These are phyloP conservation scores for Botryotinia globosa DNA, from an alignment of 2,329 filamentous ascomycete species.

Conservation along the genomic window DNA sequence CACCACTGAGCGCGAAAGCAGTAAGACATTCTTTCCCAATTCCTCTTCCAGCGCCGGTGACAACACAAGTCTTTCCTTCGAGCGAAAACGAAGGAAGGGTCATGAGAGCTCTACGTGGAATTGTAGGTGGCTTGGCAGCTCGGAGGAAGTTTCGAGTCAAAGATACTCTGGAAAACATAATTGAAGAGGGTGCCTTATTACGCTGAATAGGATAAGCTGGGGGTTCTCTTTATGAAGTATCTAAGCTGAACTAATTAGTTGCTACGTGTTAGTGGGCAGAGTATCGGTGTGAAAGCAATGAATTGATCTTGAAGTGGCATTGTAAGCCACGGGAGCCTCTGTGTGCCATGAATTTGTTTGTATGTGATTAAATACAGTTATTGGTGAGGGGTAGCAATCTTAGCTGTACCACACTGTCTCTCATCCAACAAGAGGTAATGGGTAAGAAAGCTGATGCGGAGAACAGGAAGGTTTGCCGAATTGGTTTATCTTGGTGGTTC, in stretches of 20 bases:
- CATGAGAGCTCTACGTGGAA: slow-evolving; percentile 25
- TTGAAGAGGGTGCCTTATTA: neutral
- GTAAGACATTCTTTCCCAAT: slow-evolving; percentile 50
- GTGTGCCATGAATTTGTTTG: neutral
- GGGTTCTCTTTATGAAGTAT: neutral
- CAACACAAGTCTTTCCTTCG: slow-evolving; percentile 44
- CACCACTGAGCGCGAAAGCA: slow-evolving; percentile 37
- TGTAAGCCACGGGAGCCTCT: neutral
- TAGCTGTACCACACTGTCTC: neutral
- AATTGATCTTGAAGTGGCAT: slow-evolving; percentile 1
- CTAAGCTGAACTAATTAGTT: neutral
- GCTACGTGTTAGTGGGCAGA: neutral
- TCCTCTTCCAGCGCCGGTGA: slow-evolving; percentile 52
- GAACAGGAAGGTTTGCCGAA: neutral
- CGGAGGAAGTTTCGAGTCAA: neutral
- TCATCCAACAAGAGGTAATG: neutral
- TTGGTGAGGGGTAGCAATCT: neutral
- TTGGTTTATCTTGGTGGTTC: neutral
- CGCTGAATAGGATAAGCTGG: neutral
- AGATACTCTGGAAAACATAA: neutral
- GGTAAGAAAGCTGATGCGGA: neutral
- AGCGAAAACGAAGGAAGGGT: slow-evolving; percentile 44
- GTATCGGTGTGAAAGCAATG: slow-evolving; percentile 2
- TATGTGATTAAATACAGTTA: neutral
- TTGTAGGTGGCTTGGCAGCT: neutral